Evolutionary conservation across 2,329 filamentous ascomycete genomes (phyloP).

Genomic region (Boeremia exigua): DNA sequence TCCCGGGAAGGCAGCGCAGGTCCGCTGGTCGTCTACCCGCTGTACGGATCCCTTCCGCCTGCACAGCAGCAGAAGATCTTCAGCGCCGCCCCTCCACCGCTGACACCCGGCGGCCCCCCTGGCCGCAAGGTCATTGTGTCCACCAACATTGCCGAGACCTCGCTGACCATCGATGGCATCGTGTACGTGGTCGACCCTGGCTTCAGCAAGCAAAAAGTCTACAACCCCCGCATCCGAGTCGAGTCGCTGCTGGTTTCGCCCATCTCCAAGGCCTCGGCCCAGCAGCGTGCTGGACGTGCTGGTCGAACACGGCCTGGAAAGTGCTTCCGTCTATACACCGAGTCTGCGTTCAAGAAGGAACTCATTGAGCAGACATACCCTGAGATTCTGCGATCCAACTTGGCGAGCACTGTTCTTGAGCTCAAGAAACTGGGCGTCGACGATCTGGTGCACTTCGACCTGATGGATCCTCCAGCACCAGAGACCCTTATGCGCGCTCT

Average conservation of each 20-base stretch:
- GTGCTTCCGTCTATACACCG: conserved; percentile 96
- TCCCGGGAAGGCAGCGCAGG: conserved; percentile 89
- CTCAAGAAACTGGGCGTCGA: conserved; percentile 96
- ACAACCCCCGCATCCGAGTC: conserved; percentile 94
- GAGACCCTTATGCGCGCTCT: conserved; percentile 98
- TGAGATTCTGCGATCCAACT: conserved; percentile 91
- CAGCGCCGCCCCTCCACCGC: conserved; percentile 78
- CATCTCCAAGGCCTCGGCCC: conserved; percentile 96
- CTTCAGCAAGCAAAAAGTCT: conserved; percentile 99
- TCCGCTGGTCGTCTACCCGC: conserved; percentile 86
- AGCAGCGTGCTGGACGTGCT: conserved; percentile 97
- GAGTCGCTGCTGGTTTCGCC: conserved; percentile 97
- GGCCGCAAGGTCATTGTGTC: conserved; percentile 95
- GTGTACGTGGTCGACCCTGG: conserved; percentile 99
- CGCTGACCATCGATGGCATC: conserved; percentile 96
- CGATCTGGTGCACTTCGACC: conserved; percentile 95
- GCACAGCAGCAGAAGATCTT: conserved; percentile 96
- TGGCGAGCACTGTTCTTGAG: conserved; percentile 93
- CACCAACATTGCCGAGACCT: conserved; percentile 98
- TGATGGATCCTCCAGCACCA: conserved; percentile 97
- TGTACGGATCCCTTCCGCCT: conserved; percentile 92
- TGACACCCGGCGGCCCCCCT: conserved; percentile 76
- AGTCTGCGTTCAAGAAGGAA: conserved; percentile 95
- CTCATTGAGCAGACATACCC: conserved; percentile 97
- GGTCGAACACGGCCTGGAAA: conserved; percentile 98